A percentile compares a stretch with the other conserved stretches of the same genome.
Evolutionary conservation across 495 filamentous ascomycete species (phyloP).

Genomic region (Talaromyces borbonicus): DNA sequence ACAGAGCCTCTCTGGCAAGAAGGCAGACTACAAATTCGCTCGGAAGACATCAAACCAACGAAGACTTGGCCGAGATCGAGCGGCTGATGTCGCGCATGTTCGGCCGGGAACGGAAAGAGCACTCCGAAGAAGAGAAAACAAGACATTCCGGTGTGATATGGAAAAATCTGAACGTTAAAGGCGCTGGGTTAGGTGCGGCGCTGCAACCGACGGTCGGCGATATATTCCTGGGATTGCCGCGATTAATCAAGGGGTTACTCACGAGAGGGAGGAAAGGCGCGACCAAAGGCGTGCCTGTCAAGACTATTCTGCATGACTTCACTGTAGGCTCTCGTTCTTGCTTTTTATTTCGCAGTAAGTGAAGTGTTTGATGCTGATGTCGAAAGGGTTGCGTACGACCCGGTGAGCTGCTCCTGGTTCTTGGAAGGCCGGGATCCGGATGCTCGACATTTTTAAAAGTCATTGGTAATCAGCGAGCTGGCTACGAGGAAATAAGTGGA

Average conservation of each 20-base stretch:
- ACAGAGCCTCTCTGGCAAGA: conserved; percentile 9
- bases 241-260: conserved; percentile 40
- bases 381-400: conserved; percentile 35
- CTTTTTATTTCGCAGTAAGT: neutral
- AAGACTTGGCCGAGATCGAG: conserved; percentile 50
- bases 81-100: conserved; percentile 56
- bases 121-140: conserved; percentile 57
- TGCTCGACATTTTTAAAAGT: conserved; percentile 66
- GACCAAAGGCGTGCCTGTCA: conserved; percentile 39
- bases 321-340: conserved; percentile 19
- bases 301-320: conserved; percentile 56
- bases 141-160: conserved; percentile 49
- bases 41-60: conserved; percentile 28
- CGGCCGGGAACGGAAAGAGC: conserved; percentile 45
- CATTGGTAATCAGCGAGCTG: conserved; percentile 54
- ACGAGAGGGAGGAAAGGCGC: conserved; percentile 29
- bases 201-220: conserved; percentile 57
- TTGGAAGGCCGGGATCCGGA: conserved; percentile 62
- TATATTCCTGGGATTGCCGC: conserved; percentile 47
- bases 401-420: conserved; percentile 49
- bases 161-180: conserved; percentile 55
- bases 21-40: conserved; percentile 10
- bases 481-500: conserved; percentile 52
- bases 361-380: neutral
- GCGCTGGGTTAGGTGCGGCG: conserved; percentile 55